These are phyloP conservation scores for Solanum virginianum DNA, from an alignment of 257 asterid species.

Conservation along the genomic window DNA sequence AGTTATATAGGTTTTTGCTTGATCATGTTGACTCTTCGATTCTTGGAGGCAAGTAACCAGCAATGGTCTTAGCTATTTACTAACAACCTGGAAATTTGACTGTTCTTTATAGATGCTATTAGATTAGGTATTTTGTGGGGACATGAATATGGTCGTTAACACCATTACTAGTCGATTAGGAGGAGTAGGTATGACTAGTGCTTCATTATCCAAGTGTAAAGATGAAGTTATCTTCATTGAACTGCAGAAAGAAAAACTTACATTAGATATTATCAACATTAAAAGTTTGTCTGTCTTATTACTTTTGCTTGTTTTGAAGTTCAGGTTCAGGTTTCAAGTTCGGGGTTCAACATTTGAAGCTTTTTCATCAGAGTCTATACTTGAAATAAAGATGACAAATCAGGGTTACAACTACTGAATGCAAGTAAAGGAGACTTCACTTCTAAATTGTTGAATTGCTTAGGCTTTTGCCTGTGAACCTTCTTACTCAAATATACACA, in stretches of 20 bases:
- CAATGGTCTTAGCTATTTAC: neutral
- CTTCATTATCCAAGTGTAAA: neutral
- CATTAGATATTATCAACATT: neutral
- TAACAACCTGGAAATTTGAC: neutral
- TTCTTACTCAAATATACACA: conserved; percentile 11
- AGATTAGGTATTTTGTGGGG: neutral
- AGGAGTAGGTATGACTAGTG: neutral
- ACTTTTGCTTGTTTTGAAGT: neutral
- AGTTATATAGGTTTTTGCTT: conserved; percentile 54
- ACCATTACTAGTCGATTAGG: neutral
- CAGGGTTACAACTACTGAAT: neutral
- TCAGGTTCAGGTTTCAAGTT: no score
- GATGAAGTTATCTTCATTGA: neutral
- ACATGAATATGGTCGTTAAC: neutral
- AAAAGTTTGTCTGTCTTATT: neutral
- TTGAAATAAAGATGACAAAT: neutral
- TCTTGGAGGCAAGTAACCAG: conserved; percentile 19
- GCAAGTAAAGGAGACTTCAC: neutral
- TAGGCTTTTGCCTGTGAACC: neutral
- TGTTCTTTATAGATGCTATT: neutral
- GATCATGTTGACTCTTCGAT: conserved; percentile 55
- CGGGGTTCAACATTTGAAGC: neutral
- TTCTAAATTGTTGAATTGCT: neutral
- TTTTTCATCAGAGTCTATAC: neutral
- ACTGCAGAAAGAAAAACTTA: neutral